Evolutionary conservation across 2,329 filamentous ascomycete species (phyloP), one percentile per base, ranked within the genome.

Genomic region (Phaeophleospora eucalypticola): DNA sequence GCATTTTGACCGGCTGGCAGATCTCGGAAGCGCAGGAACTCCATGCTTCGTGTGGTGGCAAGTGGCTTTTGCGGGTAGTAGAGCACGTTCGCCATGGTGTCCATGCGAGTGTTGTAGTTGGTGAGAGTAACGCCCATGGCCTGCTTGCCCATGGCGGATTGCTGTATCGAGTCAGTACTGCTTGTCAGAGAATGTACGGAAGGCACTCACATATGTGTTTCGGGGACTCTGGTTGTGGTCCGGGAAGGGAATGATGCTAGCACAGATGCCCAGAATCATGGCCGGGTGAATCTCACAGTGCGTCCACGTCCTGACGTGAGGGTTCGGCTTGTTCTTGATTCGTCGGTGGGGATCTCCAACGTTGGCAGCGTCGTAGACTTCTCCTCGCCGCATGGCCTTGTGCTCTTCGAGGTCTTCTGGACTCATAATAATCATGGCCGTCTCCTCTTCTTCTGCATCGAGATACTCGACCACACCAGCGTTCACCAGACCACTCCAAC

Each of bases 121-220:
- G 94, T 98, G 46, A 98, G 78, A 74, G 95, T 96, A 61, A 97
- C 90, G 65, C 94, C 93, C 94, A 98, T 98, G 53, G 93, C 93
- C 80, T 98, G 93, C 73, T 98, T 98, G 76, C 94, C 93, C 93
- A 98, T 98, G 66, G 93, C 93, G 62, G 91, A 96, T 72, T 97
- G 91, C n/a, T n/a, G n/a, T n/a, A n/a, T n/a, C n/a, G 70, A 96
- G 18, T 18, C n/a, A n/a, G n/a, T n/a, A n/a, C n/a, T n/a, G n/a
- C n/a, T n/a, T n/a, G n/a, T n/a, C n/a, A n/a, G 9, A 18, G 17
- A 29, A 36, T 4, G 34, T 40, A 37, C 41, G 49, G 32, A 39
- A n/a, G n/a, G n/a, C n/a, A 48, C 27, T 39, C 33, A 43, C 40
- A 10, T 62, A 98, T 3, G 91, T 97, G 67, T 98, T 98, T 86